Evolutionary conservation across 495 filamentous ascomycete genomes (phyloP).

Genomic region (Cudoniella acicularis): DNA sequence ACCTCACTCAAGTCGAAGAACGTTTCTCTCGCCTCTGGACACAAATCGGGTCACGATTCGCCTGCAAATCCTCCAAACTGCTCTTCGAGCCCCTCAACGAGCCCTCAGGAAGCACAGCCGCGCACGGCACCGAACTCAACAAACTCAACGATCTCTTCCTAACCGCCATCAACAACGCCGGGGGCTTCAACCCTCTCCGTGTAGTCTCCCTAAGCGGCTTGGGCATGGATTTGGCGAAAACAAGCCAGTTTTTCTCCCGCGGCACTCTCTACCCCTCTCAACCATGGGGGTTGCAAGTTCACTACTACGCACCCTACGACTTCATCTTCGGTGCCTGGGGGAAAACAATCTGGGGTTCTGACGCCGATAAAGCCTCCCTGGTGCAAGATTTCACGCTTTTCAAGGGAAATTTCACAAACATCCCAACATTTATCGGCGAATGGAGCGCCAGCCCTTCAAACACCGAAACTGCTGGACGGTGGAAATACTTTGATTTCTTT

Average conservation of each 20-base stretch:
- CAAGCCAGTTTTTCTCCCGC: slow-evolving; percentile 48
- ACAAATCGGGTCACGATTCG: slow-evolving; percentile 54
- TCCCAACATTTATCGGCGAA: slow-evolving; percentile 58
- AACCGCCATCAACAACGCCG: slow-evolving; percentile 48
- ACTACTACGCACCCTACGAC: slow-evolving; percentile 58
- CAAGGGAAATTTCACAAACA: slow-evolving; percentile 48
- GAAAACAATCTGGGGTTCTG: slow-evolving; percentile 58
- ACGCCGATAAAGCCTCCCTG: slow-evolving; percentile 46
- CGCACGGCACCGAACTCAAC: slow-evolving; percentile 49
- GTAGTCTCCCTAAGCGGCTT: slow-evolving; percentile 55
- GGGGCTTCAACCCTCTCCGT: slow-evolving; percentile 52
- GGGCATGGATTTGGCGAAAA: slow-evolving; percentile 48
- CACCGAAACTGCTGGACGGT: slow-evolving; percentile 52
- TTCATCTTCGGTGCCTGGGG: slow-evolving; percentile 36
- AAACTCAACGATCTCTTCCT: slow-evolving; percentile 56
- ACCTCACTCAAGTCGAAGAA: slow-evolving; percentile 51
- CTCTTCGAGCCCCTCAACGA: slow-evolving; percentile 63
- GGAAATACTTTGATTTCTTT: slow-evolving; percentile 56
- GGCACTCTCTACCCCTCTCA: slow-evolving; percentile 46
- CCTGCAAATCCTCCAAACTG: slow-evolving; percentile 50
- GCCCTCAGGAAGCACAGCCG: slow-evolving; percentile 45
- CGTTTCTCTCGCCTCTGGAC: slow-evolving; percentile 56
- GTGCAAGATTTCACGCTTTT: slow-evolving; percentile 48
- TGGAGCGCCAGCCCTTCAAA: slow-evolving; percentile 45
- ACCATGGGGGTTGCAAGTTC: slow-evolving; percentile 60